These are phyloP conservation scores for Yarrowia sp. DNA, from an alignment of 805 yeast species.

Conservation along the genomic window DNA sequence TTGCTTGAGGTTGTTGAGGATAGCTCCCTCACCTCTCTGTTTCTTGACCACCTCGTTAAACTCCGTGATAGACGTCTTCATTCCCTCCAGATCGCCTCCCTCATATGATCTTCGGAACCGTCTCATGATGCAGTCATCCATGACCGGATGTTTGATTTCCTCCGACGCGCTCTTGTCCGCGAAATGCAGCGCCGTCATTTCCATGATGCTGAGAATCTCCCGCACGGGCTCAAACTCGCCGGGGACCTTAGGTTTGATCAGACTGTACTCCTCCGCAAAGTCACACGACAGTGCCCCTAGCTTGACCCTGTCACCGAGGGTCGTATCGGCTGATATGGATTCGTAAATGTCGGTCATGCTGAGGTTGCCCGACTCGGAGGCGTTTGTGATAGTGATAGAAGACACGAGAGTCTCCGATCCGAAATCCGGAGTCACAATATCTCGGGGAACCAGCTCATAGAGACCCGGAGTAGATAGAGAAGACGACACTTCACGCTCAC, in stretches of 20 bases:
- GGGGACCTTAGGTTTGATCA: slow-evolving; percentile 40
- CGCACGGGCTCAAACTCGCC: slow-evolving; percentile 67
- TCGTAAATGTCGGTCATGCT: slow-evolving; percentile 27
- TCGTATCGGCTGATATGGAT: slow-evolving; percentile 11
- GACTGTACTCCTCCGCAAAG: slow-evolving; percentile 41
- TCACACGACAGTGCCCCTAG: slow-evolving; percentile 5
- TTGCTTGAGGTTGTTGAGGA: slow-evolving; percentile 48
- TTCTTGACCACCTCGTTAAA: slow-evolving; percentile 55
- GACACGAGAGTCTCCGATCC: slow-evolving; percentile 1
- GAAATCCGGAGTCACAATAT: slow-evolving; percentile 7
- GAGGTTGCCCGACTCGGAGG: slow-evolving; percentile 30
- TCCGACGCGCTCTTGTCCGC: slow-evolving; percentile 52
- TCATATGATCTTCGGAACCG: slow-evolving; percentile 46
- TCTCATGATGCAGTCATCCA: slow-evolving; percentile 49
- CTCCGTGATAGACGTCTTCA: slow-evolving; percentile 52
- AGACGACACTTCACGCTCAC: slow-evolving; percentile 12
- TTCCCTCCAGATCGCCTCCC: slow-evolving; percentile 47
- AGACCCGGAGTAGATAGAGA: slow-evolving; percentile 34
- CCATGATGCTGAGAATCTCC: slow-evolving; percentile 64
- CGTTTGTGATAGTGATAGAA: slow-evolving; percentile 8
- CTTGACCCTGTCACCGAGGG: neutral
- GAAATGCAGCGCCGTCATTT: slow-evolving; percentile 52
- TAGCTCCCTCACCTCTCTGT: slow-evolving; percentile 50
- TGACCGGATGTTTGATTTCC: slow-evolving; percentile 46
- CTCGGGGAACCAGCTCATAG: slow-evolving; percentile 5